phyloP scores from a whole-genome alignment of 257 asterid genomes.

The Capsicum pubescens region DNA sequence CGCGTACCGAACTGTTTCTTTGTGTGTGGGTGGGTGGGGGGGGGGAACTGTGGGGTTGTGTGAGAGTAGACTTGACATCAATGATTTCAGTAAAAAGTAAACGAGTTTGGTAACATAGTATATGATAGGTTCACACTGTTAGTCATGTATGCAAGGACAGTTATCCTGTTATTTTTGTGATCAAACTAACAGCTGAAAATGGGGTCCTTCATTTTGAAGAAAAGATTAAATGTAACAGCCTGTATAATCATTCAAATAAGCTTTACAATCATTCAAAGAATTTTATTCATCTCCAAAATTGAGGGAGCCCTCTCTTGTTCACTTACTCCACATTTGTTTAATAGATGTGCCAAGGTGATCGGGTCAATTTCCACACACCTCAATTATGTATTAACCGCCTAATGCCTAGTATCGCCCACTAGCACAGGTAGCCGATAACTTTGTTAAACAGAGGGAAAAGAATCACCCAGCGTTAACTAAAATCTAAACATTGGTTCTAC shows the following conservation, averaged over 20 bases:
- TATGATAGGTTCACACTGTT: background rate
- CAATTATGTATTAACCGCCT: background rate
- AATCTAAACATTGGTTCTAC: too few relatives aligned
- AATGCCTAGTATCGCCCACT: background rate
- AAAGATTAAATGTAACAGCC: background rate
- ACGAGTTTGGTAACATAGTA: background rate
- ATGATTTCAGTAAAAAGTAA: background rate
- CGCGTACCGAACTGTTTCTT: too few relatives aligned
- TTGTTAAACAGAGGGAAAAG: background rate
- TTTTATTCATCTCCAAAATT: too few relatives aligned
- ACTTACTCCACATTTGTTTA: too few relatives aligned
- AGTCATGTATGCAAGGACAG: constrained; percentile 10
- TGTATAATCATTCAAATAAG: background rate
- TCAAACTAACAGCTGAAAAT: background rate
- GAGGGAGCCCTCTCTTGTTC: too few relatives aligned
- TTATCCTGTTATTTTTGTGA: background rate
- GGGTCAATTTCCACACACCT: background rate
- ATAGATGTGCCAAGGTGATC: too few relatives aligned
- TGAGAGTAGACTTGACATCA: background rate
- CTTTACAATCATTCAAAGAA: background rate
- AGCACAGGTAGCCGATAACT: background rate
- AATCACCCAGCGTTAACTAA: too few relatives aligned
- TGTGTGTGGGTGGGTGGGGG: background rate
- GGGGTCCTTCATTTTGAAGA: background rate
- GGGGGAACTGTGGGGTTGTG: background rate